Percentiles rank a stretch among this genome's conserved stretches.
phyloP scores from a whole-genome alignment of 1,139 yeast species.

The Williopsis jadinii region DNA sequence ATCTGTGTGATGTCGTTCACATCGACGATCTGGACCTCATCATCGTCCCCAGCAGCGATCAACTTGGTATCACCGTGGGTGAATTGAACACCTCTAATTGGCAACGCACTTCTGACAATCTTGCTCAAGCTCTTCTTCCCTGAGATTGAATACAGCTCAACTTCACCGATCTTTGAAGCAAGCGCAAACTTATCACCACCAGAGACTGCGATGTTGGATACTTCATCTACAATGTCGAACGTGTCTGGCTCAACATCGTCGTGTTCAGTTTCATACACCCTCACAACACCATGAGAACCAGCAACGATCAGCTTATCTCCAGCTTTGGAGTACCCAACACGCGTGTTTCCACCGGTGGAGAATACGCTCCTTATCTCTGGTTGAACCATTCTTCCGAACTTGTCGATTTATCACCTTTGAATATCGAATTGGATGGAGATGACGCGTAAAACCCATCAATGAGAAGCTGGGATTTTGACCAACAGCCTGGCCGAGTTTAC shows the following conservation, averaged over 20 bases:
- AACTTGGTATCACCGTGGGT: conserved; percentile 66
- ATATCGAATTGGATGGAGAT: no score
- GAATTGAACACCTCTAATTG: conserved; percentile 58
- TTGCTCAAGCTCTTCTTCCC: conserved; percentile 9
- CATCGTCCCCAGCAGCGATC: conserved; percentile 75
- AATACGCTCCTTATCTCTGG: conserved; percentile 15
- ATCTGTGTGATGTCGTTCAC: conserved; percentile 32
- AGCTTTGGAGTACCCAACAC: conserved; percentile 31
- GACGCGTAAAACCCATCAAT: no score
- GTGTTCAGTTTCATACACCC: conserved; percentile 38
- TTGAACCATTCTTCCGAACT: conserved; percentile 6
- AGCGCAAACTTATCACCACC: conserved; percentile 21
- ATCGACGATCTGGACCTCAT: conserved; percentile 50
- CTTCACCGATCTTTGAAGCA: conserved; percentile 28
- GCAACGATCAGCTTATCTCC: conserved; percentile 39
- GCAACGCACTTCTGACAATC: conserved; percentile 36
- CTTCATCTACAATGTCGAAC: conserved; percentile 39
- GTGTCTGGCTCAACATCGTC: conserved; percentile 50
- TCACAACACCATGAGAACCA: conserved; percentile 43
- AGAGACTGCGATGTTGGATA: conserved; percentile 24
- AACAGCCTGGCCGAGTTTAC: no score
- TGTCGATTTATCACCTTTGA: no score
- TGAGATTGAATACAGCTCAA: conserved; percentile 26
- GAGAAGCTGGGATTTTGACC: no score
- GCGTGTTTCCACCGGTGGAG: conserved; percentile 27